These are phyloP conservation scores for Thermomyces lanuginosus DNA, from an alignment of 2,329 filamentous ascomycete genomes.

Conservation along the genomic window DNA sequence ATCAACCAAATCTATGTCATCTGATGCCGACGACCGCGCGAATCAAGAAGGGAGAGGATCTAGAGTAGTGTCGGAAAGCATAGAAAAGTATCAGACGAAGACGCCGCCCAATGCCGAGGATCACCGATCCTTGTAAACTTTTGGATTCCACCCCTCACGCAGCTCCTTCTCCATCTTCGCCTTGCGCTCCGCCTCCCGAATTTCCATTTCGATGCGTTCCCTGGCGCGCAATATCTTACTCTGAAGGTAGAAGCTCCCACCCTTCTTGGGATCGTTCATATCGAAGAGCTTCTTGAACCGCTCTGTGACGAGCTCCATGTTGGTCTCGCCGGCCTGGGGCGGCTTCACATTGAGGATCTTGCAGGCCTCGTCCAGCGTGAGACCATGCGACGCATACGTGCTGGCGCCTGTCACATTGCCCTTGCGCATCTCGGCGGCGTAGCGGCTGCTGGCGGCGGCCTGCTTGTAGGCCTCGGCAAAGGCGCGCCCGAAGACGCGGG, in stretches of 20 bases:
- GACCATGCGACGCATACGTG: constrained; percentile 48
- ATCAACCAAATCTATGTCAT: too few relatives aligned
- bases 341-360: constrained; percentile 93
- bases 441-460: constrained; percentile 71
- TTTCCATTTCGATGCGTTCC: constrained; percentile 80
- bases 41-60: too few relatives aligned
- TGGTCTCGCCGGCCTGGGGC: constrained; percentile 58
- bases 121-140: constrained; percentile 76
- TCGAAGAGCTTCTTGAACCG: constrained; percentile 94
- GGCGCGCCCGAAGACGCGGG: constrained; percentile 80
- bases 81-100: too few relatives aligned
- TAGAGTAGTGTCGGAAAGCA: constrained; percentile 10
- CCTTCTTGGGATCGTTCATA: constrained; percentile 83
- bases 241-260: constrained; percentile 94
- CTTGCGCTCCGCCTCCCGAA: constrained; percentile 54
- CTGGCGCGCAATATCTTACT: constrained; percentile 87
- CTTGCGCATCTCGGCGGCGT: constrained; percentile 57
- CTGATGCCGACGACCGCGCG: too few relatives aligned
- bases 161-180: constrained; percentile 60
- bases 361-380: constrained; percentile 92
- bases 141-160: constrained; percentile 81
- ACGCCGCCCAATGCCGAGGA: too few relatives aligned
- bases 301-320: constrained; percentile 63
- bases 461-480: constrained; percentile 92
- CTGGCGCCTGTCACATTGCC: constrained; percentile 34